These are phyloP conservation scores for Hura crepitans DNA, from an alignment of 441 rosid genomes.

Conservation along the genomic window DNA sequence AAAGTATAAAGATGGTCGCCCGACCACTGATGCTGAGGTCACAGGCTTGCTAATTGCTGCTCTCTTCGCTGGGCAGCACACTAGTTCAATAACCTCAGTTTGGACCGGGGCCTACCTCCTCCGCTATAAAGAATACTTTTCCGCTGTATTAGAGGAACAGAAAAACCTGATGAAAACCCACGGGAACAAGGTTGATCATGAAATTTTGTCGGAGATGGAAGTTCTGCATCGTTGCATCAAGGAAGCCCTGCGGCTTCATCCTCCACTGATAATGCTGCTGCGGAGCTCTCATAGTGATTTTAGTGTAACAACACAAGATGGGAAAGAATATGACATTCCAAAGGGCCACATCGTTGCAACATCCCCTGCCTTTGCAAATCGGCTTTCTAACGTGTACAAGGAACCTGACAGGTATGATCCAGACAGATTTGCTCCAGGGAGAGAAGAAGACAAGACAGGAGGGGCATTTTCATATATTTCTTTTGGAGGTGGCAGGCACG, in stretches of 20 bases:
- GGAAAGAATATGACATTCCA: constrained; percentile 81
- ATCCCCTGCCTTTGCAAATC: constrained; percentile 96
- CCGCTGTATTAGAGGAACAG: constrained; percentile 78
- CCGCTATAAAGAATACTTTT: constrained; percentile 48
- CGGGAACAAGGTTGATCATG: constrained; percentile 84
- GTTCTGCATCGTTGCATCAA: constrained; percentile 83
- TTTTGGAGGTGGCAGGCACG: constrained; percentile 97
- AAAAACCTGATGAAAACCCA: constrained; percentile 62
- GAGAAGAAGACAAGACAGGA: constrained; percentile 92
- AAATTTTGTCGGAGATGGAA: constrained; percentile 90
- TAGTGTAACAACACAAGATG: constrained; percentile 71
- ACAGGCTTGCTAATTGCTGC: constrained; percentile 98
- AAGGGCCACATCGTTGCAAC: constrained; percentile 95
- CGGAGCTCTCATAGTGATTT: constrained; percentile 86
- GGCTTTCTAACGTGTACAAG: constrained; percentile 73
- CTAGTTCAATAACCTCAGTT: constrained; percentile 97
- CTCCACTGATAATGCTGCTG: constrained; percentile 89
- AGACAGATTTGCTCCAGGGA: constrained; percentile 69
- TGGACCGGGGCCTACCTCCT: constrained; percentile 97
- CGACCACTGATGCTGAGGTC: constrained; percentile 80
- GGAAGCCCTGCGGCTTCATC: constrained; percentile 97
- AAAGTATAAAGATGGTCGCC: constrained; percentile 88
- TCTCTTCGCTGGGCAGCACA: constrained; percentile 97
- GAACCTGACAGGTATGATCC: constrained; percentile 89
- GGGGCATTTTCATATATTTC: constrained; percentile 88